Base-by-base conservation (phyloP, 2,329 filamentous ascomycete species). In the Hortaea werneckii region DNA sequence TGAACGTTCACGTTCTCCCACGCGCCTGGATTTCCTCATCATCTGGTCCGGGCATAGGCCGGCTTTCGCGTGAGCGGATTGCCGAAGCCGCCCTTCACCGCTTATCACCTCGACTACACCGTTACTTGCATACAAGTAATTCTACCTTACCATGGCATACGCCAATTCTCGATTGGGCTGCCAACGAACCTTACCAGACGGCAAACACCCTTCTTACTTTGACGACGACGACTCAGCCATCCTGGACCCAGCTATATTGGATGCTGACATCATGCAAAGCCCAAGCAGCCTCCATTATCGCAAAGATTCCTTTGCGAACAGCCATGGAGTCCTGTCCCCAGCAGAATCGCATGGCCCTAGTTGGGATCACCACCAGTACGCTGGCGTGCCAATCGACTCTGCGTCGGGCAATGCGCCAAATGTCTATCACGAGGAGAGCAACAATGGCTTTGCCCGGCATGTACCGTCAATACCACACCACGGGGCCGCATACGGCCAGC, bases 401-500 rank as follows among this genome's bases (percentile, higher is more conserved):
- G 44, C 52, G 9, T 50, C 55, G 11, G 51, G 51, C 44, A 54
- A 47, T 32, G 46, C 50, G 12, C 37, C 50, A 1, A 47, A 48
- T 42, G 46, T 46, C 26, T 58, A 50, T 41, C 52, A 56, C 47
- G 54, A 59, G 34, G 32, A n/a, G 9, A 54, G 57, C 26, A 42
- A 52, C 42, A 48, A 48, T 48, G 52, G 44, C 49, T 59, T 50
- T 41, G 48, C 56, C 43, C 52, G 49, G 28, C 54, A 47, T 11
- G 38, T 29, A 34, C 53, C 48, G n/a, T 44, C 50, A 12, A 46
- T 72, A 67, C 61, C 70, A 71, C 32, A 35, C n/a, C 67, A 79
- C 79, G 42, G 89, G 85, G 69, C 76, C 82, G 68, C 78, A 79
- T 49, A 71, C 82, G 50, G 71, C 72, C 72, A 75, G 54, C 70